A percentile compares a stretch with the other conserved stretches of the same genome.
Conservation (phyloP, 306 rosid genomes). For the Castanopsis chinensis region DNA sequence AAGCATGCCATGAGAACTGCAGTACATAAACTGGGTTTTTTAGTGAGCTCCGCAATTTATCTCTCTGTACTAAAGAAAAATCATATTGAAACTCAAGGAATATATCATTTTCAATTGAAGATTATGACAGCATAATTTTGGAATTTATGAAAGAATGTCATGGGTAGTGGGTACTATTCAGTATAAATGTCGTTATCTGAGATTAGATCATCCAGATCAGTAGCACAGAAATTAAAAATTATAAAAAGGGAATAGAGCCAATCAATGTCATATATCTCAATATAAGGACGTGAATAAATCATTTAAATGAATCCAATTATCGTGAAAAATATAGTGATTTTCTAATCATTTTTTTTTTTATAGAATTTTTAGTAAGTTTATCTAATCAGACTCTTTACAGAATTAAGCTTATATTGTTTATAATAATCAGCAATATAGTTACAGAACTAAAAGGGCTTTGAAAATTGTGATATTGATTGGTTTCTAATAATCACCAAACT, state of each 20-base stretch:
- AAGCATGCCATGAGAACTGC: not conserved
- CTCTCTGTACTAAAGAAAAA: not conserved
- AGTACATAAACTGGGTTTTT: not conserved
- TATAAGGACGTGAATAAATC: not conserved
- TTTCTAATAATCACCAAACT: not conserved
- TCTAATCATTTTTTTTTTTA: no score
- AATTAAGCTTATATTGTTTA: no score
- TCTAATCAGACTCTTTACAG: no score
- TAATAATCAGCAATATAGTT: no score
- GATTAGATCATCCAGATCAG: not conserved
- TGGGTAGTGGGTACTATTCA: not conserved
- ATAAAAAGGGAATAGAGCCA: not conserved
- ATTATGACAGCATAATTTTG: not conserved
- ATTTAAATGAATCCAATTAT: no score
- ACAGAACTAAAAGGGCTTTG: no score
- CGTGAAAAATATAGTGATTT: no score
- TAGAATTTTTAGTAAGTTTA: no score
- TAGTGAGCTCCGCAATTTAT: not conserved
- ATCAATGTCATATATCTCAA: not conserved
- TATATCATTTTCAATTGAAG: not conserved
- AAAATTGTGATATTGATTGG: not conserved
- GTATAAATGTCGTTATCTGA: not conserved
- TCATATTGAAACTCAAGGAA: not conserved
- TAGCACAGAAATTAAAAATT: not conserved
- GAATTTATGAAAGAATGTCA: not conserved